Evolutionary conservation across 345 rosid species (phyloP).

Genomic region (Sonneratia caseolaris): DNA sequence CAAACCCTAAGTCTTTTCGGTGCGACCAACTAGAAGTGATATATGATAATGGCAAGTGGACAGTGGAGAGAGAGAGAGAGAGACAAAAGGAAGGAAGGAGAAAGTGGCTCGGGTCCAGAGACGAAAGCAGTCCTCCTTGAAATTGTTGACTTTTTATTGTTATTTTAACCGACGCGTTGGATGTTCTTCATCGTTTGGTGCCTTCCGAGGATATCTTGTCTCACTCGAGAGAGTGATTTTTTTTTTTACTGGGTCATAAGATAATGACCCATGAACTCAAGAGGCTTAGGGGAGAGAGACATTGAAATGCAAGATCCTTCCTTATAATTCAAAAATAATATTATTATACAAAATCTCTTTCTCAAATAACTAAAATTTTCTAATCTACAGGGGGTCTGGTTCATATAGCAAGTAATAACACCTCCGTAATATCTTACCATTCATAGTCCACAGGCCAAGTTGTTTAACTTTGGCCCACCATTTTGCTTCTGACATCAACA

Average conservation of each 20-base stretch:
- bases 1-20: background rate
- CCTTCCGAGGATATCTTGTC: constrained; percentile 7
- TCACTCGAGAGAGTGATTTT: background rate
- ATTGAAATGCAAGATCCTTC: too few species aligned
- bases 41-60: background rate
- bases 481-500: background rate
- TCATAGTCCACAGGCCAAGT: background rate
- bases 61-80: too few species aligned
- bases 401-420: too few species aligned
- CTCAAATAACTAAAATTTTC: too few species aligned
- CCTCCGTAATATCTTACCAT: background rate
- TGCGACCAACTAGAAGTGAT: background rate
- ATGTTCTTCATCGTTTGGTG: background rate
- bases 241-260: too few species aligned
- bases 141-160: background rate
- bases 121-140: background rate
- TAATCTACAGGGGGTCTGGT: too few species aligned
- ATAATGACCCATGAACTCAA: too few species aligned
- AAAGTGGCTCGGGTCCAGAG: background rate
- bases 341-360: too few species aligned
- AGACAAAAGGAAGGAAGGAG: background rate
- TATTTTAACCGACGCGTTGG: background rate
- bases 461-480: background rate
- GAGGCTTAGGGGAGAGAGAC: too few species aligned
- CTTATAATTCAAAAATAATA: too few species aligned